Percentiles rank a stretch among this genome's conserved stretches.
phyloP scores from a whole-genome alignment of 2,329 filamentous ascomycete genomes.

The Epichloe brachyelytri region DNA sequence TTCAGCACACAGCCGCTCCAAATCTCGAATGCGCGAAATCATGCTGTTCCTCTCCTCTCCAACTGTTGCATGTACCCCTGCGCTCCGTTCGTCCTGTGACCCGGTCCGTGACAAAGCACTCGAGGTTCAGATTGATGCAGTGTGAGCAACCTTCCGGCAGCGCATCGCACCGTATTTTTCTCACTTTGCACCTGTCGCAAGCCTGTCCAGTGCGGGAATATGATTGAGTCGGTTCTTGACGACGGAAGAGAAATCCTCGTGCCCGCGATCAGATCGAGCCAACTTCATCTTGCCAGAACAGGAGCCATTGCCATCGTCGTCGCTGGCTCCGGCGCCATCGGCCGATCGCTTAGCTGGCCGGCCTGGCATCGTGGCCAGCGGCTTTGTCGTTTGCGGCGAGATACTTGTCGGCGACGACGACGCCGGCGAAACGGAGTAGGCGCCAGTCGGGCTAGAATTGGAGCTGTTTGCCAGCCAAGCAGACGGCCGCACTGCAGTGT shows the following conservation, averaged over 20 bases:
- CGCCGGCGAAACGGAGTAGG: slow-evolving; percentile 4
- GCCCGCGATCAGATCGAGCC: slow-evolving; percentile 33
- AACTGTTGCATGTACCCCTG: slow-evolving; percentile 63
- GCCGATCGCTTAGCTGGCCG: slow-evolving; percentile 24
- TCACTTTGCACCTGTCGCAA: slow-evolving; percentile 80
- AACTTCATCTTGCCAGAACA: slow-evolving; percentile 30
- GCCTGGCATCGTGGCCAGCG: slow-evolving; percentile 7
- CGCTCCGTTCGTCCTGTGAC: slow-evolving; percentile 71
- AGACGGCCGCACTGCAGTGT: background rate
- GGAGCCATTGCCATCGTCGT: slow-evolving; percentile 15
- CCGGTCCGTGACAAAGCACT: slow-evolving; percentile 77
- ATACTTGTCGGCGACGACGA: slow-evolving; percentile 6
- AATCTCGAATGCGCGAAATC: slow-evolving; percentile 50
- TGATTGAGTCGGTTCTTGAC: slow-evolving; percentile 43
- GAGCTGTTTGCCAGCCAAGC: slow-evolving; percentile 1
- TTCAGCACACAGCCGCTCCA: slow-evolving; percentile 52
- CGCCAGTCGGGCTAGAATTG: slow-evolving; percentile 7
- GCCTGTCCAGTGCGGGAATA: slow-evolving; percentile 65
- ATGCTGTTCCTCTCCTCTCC: slow-evolving; percentile 61
- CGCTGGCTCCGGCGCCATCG: slow-evolving; percentile 20
- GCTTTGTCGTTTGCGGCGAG: slow-evolving; percentile 6
- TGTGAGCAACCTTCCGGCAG: slow-evolving; percentile 70
- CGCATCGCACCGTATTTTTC: slow-evolving; percentile 81
- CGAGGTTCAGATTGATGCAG: slow-evolving; percentile 61
- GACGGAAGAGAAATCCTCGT: slow-evolving; percentile 40